Base-by-base conservation (phyloP, 352 stramenopile species). In the Pseudoperonospora humuli region DNA sequence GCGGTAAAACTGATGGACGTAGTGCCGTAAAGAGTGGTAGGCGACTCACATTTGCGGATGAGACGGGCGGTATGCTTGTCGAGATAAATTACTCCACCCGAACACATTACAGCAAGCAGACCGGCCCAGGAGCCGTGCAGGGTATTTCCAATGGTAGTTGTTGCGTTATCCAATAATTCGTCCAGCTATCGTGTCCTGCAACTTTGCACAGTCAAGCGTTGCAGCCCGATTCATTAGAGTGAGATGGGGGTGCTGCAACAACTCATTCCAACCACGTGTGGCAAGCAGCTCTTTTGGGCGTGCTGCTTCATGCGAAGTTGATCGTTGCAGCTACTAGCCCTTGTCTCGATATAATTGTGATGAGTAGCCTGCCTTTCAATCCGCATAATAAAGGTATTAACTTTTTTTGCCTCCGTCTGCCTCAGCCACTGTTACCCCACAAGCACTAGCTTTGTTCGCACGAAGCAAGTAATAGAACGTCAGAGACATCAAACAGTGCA, bases 91-190 rank as follows among this genome's bases (percentile, higher is more conserved):
- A n/a, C n/a, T n/a, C n/a, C n/a, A n/a, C n/a, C n/a, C n/a, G n/a
- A 50, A 86, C 72, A 38, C 77, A 89, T 39, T 89, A 89, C 60
- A 86, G 75, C 62, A 89, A 89, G 35, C 75, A 86, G 43, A 43
- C 57, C n/a, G 45, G 55, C 9, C 54, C 57, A 1, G 55, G 72
- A 6, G 25, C 47, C 0, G 39, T 80, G 4, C 50, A 61, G 23
- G 63, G 59, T 37, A 45, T n/a, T 61, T 21, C 31, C 6, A 64
- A 57, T 28, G 50, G 45, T 37, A 34, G 50, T 31, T 61, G 55
- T 50, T 60, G 50, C 23, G 29, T 48, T 10, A 21, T 61, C 8
- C 50, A 61, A 50, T 64, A 46, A 28, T 10, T 9, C 28, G 29
- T 39, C 23, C 5, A 44, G 2, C 14, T 8, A 44, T 2, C 32